These are phyloP conservation scores for Entamoeba histolytica DNA, from an alignment of 208 protist species.

Conservation along the genomic window DNA sequence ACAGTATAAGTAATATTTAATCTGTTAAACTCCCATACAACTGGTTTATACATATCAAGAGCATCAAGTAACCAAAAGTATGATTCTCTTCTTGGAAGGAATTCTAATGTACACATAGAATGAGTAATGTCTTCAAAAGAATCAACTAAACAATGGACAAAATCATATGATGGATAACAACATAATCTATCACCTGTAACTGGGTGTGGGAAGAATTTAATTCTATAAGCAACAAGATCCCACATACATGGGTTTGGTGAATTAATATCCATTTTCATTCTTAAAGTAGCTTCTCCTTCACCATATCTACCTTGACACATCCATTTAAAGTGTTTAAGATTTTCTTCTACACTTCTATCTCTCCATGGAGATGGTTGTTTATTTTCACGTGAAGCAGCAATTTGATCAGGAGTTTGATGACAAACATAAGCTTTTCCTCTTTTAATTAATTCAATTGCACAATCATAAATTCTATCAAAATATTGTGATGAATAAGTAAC, in stretches of 20 bases:
- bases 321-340: slow-evolving; percentile 57
- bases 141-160: slow-evolving; percentile 93
- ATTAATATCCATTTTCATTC: slow-evolving; percentile 90
- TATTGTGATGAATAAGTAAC: slow-evolving; percentile 92
- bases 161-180: slow-evolving; percentile 99
- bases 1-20: slow-evolving; percentile 82
- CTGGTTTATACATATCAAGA: slow-evolving; percentile 51
- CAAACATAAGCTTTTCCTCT: slow-evolving; percentile 69
- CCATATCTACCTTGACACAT: slow-evolving; percentile 72
- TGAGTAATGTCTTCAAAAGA: slow-evolving; percentile 97
- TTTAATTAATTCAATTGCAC: slow-evolving; percentile 85
- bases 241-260: slow-evolving; percentile 84
- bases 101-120: slow-evolving; percentile 97
- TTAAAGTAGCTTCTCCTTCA: slow-evolving; percentile 82
- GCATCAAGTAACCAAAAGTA: slow-evolving; percentile 73
- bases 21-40: slow-evolving; percentile 86
- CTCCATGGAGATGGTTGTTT: neutral
- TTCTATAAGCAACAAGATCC: slow-evolving; percentile 85
- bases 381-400: slow-evolving; percentile 51
- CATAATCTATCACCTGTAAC: slow-evolving; percentile 49
- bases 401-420: slow-evolving; percentile 72
- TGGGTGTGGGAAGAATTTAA: slow-evolving; percentile 65
- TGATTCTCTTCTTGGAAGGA: slow-evolving; percentile 71
- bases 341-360: slow-evolving; percentile 51
- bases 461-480: slow-evolving; percentile 85